These are phyloP conservation scores for Rubus parviflorus DNA, from an alignment of 306 rosid genomes.

Conservation along the genomic window DNA sequence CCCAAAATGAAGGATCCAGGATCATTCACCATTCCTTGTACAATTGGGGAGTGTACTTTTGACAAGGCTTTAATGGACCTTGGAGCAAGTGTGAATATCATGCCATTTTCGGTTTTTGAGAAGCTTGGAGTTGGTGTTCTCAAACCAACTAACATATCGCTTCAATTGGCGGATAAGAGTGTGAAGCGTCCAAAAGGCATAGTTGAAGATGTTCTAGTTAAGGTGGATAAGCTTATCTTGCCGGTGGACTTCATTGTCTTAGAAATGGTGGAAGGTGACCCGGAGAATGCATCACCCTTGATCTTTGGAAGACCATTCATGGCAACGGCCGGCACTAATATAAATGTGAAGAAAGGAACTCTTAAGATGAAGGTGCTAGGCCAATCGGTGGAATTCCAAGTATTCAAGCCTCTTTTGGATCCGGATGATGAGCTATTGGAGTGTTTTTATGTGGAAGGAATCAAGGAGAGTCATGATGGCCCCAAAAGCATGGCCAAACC, in stretches of 20 bases:
- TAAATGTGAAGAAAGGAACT: neutral
- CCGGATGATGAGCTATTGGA: too few relatives aligned
- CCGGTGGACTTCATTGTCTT: neutral
- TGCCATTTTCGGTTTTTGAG: neutral
- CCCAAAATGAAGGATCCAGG: neutral
- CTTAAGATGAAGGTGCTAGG: neutral
- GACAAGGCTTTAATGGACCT: too few relatives aligned
- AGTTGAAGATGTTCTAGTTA: neutral
- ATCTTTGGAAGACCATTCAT: neutral
- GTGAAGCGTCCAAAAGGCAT: neutral
- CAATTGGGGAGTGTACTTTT: neutral
- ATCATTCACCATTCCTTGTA: too few relatives aligned
- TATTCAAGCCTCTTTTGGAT: too few relatives aligned
- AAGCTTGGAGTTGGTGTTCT: neutral
- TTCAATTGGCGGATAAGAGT: too few relatives aligned
- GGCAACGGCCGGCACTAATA: neutral
- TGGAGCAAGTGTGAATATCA: too few relatives aligned
- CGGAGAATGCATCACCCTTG: neutral
- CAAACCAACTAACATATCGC: too few relatives aligned
- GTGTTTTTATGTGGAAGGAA: too few relatives aligned
- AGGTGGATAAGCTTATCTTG: neutral
- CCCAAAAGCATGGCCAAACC: too few relatives aligned
- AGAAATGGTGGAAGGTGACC: neutral
- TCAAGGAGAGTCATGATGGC: too few relatives aligned
- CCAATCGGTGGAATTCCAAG: neutral